phyloP scores from a whole-genome alignment of 208 protist genomes.

The Balamuthia mandrillaris region DNA sequence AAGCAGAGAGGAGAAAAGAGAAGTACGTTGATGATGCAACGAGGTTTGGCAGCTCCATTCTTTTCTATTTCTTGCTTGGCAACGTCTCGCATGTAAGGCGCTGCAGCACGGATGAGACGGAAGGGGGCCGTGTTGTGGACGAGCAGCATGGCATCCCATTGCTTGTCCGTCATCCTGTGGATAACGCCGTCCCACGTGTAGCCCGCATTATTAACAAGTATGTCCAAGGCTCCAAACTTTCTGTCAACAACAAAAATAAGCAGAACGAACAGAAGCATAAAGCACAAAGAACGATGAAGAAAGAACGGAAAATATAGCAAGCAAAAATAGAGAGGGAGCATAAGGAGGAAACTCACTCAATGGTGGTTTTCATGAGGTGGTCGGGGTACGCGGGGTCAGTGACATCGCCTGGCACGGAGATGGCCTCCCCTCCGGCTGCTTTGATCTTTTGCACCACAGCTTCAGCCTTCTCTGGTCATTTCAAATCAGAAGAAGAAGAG shows the following conservation, averaged over 20 bases:
- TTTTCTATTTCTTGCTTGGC: slow-evolving; percentile 44
- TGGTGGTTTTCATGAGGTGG: slow-evolving; percentile 20
- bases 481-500: background rate
- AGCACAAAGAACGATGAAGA: background rate
- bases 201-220: slow-evolving; percentile 64
- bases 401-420: slow-evolving; percentile 45
- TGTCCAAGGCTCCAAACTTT: slow-evolving; percentile 43
- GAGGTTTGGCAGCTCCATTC: background rate
- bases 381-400: slow-evolving; percentile 46
- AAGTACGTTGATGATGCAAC: slow-evolving; percentile 51
- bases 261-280: background rate
- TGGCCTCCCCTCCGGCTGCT: slow-evolving; percentile 44
- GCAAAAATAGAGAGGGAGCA: background rate
- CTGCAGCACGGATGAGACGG: slow-evolving; percentile 51
- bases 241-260: background rate
- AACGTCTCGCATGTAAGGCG: slow-evolving; percentile 55
- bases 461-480: slow-evolving; percentile 10
- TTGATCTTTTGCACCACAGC: slow-evolving; percentile 28
- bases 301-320: too few species aligned
- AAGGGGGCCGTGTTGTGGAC: slow-evolving; percentile 56
- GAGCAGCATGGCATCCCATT: slow-evolving; percentile 52
- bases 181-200: slow-evolving; percentile 59
- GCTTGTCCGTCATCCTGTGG: slow-evolving; percentile 58
- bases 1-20: background rate
- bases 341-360: too few species aligned